Percentiles rank a stretch among this genome's conserved stretches.
These are phyloP conservation scores for Nectriaceae sp. DNA, from an alignment of 2,329 filamentous ascomycete genomes.

Conservation along the genomic window DNA sequence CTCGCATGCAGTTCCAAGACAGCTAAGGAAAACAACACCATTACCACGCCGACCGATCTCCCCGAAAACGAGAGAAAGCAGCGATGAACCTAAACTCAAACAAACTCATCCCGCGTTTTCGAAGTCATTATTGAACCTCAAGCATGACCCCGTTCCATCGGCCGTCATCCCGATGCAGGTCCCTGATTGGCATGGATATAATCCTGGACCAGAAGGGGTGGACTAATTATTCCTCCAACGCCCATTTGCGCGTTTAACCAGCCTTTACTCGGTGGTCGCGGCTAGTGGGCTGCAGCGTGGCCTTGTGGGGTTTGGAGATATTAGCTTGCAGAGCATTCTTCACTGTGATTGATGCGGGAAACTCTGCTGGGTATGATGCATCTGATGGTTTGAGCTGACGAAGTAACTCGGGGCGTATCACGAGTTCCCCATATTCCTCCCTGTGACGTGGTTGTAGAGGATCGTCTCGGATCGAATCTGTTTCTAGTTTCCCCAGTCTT, in stretches of 20 bases:
- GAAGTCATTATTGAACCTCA: too few species aligned
- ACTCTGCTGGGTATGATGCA: background rate
- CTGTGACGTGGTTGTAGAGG: background rate
- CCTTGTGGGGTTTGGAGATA: background rate
- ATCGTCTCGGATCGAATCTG: too few species aligned
- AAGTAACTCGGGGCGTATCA: background rate
- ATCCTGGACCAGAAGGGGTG: constrained; percentile 3
- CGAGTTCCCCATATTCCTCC: background rate
- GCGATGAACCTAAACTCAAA: too few species aligned
- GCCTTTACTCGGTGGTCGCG: constrained; percentile 6
- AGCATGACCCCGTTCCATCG: too few species aligned
- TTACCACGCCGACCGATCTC: too few species aligned
- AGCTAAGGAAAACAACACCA: too few species aligned
- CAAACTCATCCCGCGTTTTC: too few species aligned
- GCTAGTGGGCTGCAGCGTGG: background rate
- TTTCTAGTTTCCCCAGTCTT: too few species aligned
- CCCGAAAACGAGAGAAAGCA: too few species aligned
- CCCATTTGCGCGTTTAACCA: constrained; percentile 32
- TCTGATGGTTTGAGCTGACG: background rate
- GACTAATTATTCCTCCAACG: constrained; percentile 7
- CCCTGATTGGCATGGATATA: constrained; percentile 22
- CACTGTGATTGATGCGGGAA: constrained; percentile 29
- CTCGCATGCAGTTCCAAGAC: too few species aligned
- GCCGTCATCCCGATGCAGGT: constrained; percentile 14
- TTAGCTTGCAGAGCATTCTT: background rate